Base-by-base conservation (phyloP, 345 rosid genomes). In the Aquilaria sinensis region DNA sequence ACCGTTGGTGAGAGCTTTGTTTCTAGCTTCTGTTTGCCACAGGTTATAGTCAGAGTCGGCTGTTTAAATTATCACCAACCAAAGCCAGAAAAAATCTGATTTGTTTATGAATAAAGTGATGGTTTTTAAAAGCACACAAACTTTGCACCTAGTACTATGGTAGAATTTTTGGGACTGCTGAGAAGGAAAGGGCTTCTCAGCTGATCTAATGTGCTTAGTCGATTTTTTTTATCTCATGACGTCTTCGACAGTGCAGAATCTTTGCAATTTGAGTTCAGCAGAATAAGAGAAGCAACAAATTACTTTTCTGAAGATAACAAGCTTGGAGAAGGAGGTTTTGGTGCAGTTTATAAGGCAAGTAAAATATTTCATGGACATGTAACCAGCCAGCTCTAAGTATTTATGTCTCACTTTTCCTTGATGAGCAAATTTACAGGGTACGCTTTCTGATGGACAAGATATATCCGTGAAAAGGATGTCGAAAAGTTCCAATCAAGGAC, bases 321-420 rank as follows among this genome's bases (percentile, higher is more conserved):
- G 71, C 72, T 85, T 10, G 87, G 87, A 30, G 71, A 80, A 62
- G 87, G 90, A 47, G 90, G 90, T 41, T 82, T 82, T 71, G 90
- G 90, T 50, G 69, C 60, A 13, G 90, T 85, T 70, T 82, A 80
- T 62, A 78, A 78, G 81, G 85, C 61, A 61, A 57, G n/a, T 47
- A 43, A 37, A 14, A 12, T 1, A 2, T 12, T 51, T 57, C 55
- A 30, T 14, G 5, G 43, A 37, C 43, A 5, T 37, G 7, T 37
- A 37, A 37, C 8, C 43, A 37, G 31, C 11, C 23, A 37, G 43
- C 43, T 37, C 8, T 16, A 16, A 12, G 49, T 53, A 8, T 1
- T 65, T 50, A 47, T 53, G 31, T 43, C 2, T 48, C 31, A 30
- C 47, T 53, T 12, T 41, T 33, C 2, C 32, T 3, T 16, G 7